These are phyloP conservation scores for Dryadomyces sulphureus DNA, from an alignment of 2,329 filamentous ascomycete genomes.

Conservation along the genomic window DNA sequence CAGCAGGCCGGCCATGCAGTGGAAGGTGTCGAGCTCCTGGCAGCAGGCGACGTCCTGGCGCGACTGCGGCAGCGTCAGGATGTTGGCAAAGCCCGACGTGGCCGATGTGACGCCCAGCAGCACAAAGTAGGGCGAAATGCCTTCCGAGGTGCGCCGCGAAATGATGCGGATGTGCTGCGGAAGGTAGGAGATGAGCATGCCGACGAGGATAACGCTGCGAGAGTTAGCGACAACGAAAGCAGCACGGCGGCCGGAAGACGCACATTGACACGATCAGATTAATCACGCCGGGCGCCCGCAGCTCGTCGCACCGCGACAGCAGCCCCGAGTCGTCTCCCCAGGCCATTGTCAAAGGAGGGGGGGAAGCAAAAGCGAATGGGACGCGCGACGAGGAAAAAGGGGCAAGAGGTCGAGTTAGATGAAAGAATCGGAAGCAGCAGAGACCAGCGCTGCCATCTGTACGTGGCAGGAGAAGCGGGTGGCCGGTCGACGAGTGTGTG, in stretches of 20 bases:
- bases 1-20: conserved; percentile 73
- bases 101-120: conserved; percentile 85
- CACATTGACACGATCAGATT: conserved; percentile 44
- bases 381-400: neutral
- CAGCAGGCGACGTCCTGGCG: conserved; percentile 77
- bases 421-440: neutral
- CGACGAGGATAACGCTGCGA: conserved; percentile 58
- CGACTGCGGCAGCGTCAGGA: conserved; percentile 73
- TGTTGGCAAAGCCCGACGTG: conserved; percentile 82
- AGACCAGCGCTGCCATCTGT: too few species aligned
- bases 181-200: conserved; percentile 83
- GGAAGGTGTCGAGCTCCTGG: conserved; percentile 61
- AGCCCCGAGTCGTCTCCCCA: neutral
- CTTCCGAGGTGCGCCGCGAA: conserved; percentile 69
- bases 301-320: conserved; percentile 30
- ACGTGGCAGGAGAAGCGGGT: too few species aligned
- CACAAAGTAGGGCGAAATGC: conserved; percentile 90
- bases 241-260: conserved; percentile 10
- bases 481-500: too few species aligned
- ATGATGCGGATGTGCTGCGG: conserved; percentile 93
- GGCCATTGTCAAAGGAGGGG: neutral
- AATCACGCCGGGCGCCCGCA: conserved; percentile 36
- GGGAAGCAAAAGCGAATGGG: neutral
- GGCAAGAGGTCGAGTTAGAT: neutral
- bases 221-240: neutral